These are phyloP conservation scores for Fusarium subglutinans DNA, from an alignment of 2,329 filamentous ascomycete species.

Conservation along the genomic window DNA sequence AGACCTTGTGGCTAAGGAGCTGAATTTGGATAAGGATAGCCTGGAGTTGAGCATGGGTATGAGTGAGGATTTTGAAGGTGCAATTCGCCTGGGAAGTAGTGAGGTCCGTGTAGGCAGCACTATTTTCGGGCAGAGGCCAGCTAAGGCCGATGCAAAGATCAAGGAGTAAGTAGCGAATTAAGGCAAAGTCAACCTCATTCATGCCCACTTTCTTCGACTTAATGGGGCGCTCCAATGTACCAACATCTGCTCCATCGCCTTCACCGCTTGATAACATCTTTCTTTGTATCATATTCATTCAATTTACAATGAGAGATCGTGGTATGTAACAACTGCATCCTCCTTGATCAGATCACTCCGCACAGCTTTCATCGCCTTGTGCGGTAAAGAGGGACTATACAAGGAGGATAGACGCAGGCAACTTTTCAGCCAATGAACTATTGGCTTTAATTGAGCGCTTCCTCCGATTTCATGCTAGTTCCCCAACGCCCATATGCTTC, in stretches of 20 bases:
- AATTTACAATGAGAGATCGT: constrained; percentile 37
- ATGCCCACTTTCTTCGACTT: not conserved
- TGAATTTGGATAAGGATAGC: constrained; percentile 55
- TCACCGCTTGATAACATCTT: not conserved
- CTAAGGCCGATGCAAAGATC: constrained; percentile 81
- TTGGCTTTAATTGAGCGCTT: constrained; percentile 35
- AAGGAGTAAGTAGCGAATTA: constrained; percentile 49
- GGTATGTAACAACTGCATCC: constrained; percentile 41
- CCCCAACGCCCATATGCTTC: constrained; percentile 48
- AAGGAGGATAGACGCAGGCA: constrained; percentile 17
- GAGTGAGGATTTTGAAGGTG: constrained; percentile 95
- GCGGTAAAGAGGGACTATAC: constrained; percentile 16
- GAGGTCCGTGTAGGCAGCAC: constrained; percentile 94
- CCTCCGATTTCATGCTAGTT: constrained; percentile 39
- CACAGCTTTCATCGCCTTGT: constrained; percentile 13
- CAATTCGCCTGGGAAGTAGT: constrained; percentile 81
- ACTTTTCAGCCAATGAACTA: constrained; percentile 32
- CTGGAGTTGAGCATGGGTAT: constrained; percentile 98
- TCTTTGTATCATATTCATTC: constrained; percentile 10
- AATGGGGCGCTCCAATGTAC: not conserved
- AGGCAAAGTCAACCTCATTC: not conserved
- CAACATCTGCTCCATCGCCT: not conserved
- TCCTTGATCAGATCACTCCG: constrained; percentile 31
- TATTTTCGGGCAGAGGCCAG: constrained; percentile 87
- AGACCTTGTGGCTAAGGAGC: constrained; percentile 71